Evolutionary conservation across 768 basidiomycete genomes (phyloP).

Genomic region (Rhizopogon rudus): DNA sequence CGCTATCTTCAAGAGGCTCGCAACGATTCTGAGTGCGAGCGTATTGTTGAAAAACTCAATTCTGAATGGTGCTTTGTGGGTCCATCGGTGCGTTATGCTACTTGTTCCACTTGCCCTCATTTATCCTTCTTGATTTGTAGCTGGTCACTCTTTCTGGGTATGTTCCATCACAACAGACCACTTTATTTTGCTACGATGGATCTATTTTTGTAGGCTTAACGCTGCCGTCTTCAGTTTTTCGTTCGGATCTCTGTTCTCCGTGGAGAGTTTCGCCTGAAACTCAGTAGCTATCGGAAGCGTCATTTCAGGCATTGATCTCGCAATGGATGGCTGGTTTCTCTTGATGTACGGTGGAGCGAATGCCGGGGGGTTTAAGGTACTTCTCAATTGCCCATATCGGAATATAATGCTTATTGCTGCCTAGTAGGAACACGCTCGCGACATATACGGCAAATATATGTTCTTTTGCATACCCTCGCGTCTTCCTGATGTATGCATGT

Average conservation of each 20-base stretch:
- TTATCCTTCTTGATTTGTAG: constrained; percentile 24
- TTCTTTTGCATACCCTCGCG: constrained; percentile 68
- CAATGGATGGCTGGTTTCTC: constrained; percentile 61
- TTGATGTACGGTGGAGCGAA: constrained; percentile 55
- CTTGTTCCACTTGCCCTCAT: background rate
- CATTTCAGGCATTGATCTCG: constrained; percentile 60
- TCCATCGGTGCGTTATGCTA: constrained; percentile 42
- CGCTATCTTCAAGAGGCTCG: constrained; percentile 38
- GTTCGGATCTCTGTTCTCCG: constrained; percentile 43
- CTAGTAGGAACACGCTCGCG: constrained; percentile 43
- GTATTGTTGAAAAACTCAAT: constrained; percentile 41
- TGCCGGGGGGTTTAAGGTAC: constrained; percentile 50
- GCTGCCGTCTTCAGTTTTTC: constrained; percentile 64
- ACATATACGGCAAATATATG: constrained; percentile 55
- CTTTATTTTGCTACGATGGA: constrained; percentile 1
- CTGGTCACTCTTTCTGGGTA: constrained; percentile 59
- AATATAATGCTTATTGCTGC: background rate
- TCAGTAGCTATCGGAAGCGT: constrained; percentile 56
- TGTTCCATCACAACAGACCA: constrained; percentile 11
- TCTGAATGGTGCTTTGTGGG: constrained; percentile 65
- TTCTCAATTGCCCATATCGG: background rate
- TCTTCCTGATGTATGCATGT: constrained; percentile 57
- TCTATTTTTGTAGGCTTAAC: constrained; percentile 25
- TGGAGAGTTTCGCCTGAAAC: constrained; percentile 41
- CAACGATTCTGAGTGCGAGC: constrained; percentile 46